Base-by-base conservation (phyloP, 2,329 filamentous ascomycete species). In the Paecilomyces niveus region DNA sequence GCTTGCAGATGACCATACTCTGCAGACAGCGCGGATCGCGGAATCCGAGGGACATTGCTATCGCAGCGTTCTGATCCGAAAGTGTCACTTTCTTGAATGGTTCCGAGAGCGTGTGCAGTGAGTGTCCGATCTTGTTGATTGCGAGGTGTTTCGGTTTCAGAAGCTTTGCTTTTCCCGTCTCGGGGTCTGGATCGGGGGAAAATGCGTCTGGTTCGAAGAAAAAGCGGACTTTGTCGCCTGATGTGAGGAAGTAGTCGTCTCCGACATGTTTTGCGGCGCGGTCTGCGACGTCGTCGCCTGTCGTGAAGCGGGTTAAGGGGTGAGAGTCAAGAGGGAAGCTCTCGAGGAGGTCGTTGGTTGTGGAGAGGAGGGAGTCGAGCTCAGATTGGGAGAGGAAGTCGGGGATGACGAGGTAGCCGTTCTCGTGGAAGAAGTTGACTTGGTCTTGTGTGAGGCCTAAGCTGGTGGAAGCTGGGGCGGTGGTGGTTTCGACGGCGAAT, bases 1-100 rank as follows among this genome's bases (percentile, higher is more conserved):
- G 93, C 75, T 99, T 99, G 84, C 92, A 97, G 67, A 99, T 97
- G 29, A 97, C 83, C 94, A 99, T 99, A 72, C 89, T 94, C 80
- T 99, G 94, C 56, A 99, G 80, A 4, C 88, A 81, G 21, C 88
- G 80, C 1, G 92, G 90, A 72, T 96, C 90, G 3, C 65, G 67
- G 77, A 92, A 96, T 2, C 88, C 88, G 10, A 96, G 80, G 8
- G 82, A 82, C 52, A 79, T 78, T 0, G 92, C 91, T 13, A 96
- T 85, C 4, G 81, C 84, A 0, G 74, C 81, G 72, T 85, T 88
- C 59, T 72, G 74, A 31, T 56, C 66, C 56, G 60, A 72, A 18
- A 70, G 80, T 0, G 81, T 81, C 33, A 81, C 72, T 26, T 70
- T 63, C 32, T 83, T 83, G 70, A 93, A 93, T 0, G 88, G 85